A percentile compares a stretch with the other conserved stretches of the same genome.
Conservation (phyloP, 140 eudicot genomes). For the Oenanthe javanica region DNA sequence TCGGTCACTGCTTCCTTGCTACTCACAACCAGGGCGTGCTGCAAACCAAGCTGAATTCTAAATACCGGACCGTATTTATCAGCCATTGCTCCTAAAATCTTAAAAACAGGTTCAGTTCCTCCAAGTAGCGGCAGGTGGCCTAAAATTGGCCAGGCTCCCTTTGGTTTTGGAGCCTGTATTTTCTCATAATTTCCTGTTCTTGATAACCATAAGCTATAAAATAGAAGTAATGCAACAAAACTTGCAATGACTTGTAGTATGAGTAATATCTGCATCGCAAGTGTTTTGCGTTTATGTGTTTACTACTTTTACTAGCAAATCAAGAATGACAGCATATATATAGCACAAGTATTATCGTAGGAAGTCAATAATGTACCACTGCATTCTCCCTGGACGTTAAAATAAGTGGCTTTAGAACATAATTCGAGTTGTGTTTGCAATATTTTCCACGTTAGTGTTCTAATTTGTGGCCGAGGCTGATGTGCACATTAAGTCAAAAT, state of each 20-base stretch:
- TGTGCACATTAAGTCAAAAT: too few species aligned
- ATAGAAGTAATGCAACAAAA: not conserved
- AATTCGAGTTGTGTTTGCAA: not conserved
- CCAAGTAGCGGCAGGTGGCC: constrained; percentile 21
- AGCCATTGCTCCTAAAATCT: constrained; percentile 11
- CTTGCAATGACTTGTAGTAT: not conserved
- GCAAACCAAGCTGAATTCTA: constrained; percentile 16
- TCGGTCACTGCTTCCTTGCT: constrained; percentile 8
- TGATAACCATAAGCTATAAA: not conserved
- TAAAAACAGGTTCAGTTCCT: constrained; percentile 5
- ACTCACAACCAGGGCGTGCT: constrained; percentile 10
- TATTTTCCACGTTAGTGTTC: not conserved
- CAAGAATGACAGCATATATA: not conserved
- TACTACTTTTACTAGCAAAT: not conserved
- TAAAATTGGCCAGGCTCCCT: constrained; percentile 20
- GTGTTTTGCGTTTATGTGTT: not conserved
- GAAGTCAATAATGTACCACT: not conserved
- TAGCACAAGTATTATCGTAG: not conserved
- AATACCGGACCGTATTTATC: constrained; percentile 20
- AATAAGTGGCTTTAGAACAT: not conserved
- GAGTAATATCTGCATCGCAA: not conserved
- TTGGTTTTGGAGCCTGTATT: constrained; percentile 16
- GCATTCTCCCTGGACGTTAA: not conserved
- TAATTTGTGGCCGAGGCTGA: not conserved
- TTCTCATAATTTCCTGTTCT: not conserved